phyloP scores from a whole-genome alignment of 2,329 filamentous ascomycete species.

The Colletotrichum australisinense region DNA sequence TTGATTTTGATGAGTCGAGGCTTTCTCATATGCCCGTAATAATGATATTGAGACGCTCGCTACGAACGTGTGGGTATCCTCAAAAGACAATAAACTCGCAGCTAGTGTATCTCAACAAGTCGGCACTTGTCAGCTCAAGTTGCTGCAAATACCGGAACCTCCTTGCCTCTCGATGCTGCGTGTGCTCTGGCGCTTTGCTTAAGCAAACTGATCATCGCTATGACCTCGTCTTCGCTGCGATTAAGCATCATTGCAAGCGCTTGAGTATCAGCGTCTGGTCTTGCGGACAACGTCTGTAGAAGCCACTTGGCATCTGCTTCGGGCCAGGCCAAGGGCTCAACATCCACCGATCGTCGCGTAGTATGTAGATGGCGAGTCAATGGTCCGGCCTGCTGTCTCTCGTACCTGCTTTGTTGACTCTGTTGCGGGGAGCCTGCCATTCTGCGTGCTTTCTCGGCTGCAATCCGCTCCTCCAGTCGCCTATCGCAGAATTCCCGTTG shows the following conservation, averaged over 20 bases:
- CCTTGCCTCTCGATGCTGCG: background rate
- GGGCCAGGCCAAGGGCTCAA: constrained; percentile 13
- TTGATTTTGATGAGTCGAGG: background rate
- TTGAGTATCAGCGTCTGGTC: background rate
- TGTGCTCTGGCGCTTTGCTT: constrained; percentile 19
- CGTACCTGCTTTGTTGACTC: background rate
- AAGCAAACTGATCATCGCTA: constrained; percentile 10
- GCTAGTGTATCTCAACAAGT: background rate
- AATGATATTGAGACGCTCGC: background rate
- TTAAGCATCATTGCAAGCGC: constrained; percentile 7
- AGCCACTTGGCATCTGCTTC: background rate
- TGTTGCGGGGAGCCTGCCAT: background rate
- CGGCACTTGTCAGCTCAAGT: background rate
- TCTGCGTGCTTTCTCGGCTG: background rate
- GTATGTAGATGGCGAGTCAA: background rate
- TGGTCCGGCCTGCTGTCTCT: background rate
- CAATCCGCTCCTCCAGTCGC: background rate
- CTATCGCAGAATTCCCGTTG: constrained; percentile 26
- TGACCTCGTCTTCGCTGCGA: constrained; percentile 14
- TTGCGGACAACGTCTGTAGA: background rate
- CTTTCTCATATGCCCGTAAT: background rate
- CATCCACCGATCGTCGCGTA: background rate
- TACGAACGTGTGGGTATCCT: constrained; percentile 21
- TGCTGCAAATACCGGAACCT: constrained; percentile 20
- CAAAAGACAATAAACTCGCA: constrained; percentile 9